phyloP scores from a whole-genome alignment of 805 yeast species.

The Nakazawaea laoshanensis region DNA sequence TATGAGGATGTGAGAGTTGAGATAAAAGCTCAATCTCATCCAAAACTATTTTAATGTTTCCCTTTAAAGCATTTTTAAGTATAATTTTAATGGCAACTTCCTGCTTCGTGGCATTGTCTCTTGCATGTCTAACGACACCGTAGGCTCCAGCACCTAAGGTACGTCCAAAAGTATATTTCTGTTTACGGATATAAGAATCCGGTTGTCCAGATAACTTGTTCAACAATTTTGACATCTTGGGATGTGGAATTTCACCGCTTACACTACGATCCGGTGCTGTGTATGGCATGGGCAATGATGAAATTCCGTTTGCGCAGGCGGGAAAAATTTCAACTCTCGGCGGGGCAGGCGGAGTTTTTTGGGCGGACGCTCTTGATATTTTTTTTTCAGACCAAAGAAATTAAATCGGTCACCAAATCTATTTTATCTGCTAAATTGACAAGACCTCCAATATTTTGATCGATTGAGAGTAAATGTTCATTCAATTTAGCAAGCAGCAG shows the following conservation, averaged over 20 bases:
- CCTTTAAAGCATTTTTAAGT: slow-evolving; percentile 74
- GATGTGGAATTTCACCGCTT: background rate
- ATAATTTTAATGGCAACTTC: slow-evolving; percentile 89
- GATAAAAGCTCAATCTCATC: slow-evolving; percentile 71
- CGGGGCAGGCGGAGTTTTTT: too few species aligned
- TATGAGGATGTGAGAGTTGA: slow-evolving; percentile 70
- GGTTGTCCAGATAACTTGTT: slow-evolving; percentile 70
- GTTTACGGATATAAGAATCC: slow-evolving; percentile 54
- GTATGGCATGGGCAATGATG: slow-evolving; percentile 6
- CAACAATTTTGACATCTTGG: slow-evolving; percentile 25
- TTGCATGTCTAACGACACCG: slow-evolving; percentile 83
- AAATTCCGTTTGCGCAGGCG: too few species aligned
- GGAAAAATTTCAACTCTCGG: too few species aligned
- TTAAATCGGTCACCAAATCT: slow-evolving; percentile 5
- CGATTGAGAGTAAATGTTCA: slow-evolving; percentile 5
- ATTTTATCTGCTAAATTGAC: slow-evolving; percentile 2
- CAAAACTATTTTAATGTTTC: slow-evolving; percentile 52
- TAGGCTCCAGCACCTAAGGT: slow-evolving; percentile 94
- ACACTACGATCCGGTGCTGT: slow-evolving; percentile 4
- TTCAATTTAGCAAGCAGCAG: slow-evolving; percentile 2
- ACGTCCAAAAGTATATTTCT: slow-evolving; percentile 65
- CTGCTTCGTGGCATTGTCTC: slow-evolving; percentile 36
- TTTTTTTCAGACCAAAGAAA: background rate
- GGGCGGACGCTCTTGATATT: too few species aligned
- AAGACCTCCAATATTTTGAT: slow-evolving; percentile 4